Conservation (phyloP, 2,329 filamentous ascomycete species). For the Colletotrichum tanaceti region DNA sequence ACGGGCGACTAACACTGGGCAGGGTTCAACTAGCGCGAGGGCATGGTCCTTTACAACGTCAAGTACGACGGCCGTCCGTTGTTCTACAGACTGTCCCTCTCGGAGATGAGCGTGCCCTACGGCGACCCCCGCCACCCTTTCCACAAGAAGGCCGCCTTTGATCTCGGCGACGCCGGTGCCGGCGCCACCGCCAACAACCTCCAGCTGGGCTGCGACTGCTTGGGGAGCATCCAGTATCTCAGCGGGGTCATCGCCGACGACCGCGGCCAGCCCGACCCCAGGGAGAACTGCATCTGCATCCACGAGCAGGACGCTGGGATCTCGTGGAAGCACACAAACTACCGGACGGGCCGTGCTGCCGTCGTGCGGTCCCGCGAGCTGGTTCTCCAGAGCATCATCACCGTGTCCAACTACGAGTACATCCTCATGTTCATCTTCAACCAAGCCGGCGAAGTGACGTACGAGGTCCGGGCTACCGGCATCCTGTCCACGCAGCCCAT, state of each 20-base stretch:
- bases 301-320: conserved; percentile 79
- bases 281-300: conserved; percentile 73
- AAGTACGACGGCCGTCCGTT: conserved; percentile 67
- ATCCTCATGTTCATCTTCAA: conserved; percentile 74
- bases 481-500: conserved; percentile 67
- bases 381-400: conserved; percentile 75
- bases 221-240: conserved; percentile 72
- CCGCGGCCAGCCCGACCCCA: conserved; percentile 64
- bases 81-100: conserved; percentile 67
- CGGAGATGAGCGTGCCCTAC: conserved; percentile 73
- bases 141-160: conserved; percentile 74
- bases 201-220: conserved; percentile 74
- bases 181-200: conserved; percentile 75
- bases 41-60: conserved; percentile 69
- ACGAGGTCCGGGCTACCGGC: conserved; percentile 74
- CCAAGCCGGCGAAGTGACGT: conserved; percentile 68
- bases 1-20: neutral
- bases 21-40: conserved; percentile 69
- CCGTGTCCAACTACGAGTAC: conserved; percentile 78
- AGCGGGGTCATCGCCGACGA: conserved; percentile 63
- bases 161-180: conserved; percentile 74
- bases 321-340: conserved; percentile 78
- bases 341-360: conserved; percentile 70
- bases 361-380: conserved; percentile 71
- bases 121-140: conserved; percentile 73